Evolutionary conservation across 345 rosid species (phyloP).

Genomic region (Combretum micranthum): DNA sequence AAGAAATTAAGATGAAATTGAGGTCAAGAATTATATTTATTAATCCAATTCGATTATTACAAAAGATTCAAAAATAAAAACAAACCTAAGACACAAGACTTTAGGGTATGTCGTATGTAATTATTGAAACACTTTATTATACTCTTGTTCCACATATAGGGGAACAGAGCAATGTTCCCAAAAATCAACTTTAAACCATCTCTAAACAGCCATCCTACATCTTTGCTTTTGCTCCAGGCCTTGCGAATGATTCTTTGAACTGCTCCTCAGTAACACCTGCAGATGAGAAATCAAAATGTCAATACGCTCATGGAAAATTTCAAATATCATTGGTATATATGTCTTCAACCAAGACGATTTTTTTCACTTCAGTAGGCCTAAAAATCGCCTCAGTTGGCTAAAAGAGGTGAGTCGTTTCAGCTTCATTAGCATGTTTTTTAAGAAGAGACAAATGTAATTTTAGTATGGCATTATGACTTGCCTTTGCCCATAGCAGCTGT

Average conservation of each 20-base stretch:
- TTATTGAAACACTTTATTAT: constrained; percentile 26
- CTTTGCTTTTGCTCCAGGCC: constrained; percentile 77
- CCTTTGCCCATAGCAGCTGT: constrained; percentile 99
- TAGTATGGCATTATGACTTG: constrained; percentile 8
- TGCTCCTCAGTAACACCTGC: constrained; percentile 96
- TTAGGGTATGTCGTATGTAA: too few species aligned
- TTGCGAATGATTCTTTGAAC: constrained; percentile 83
- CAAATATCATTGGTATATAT: background rate
- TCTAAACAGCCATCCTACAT: constrained; percentile 36
- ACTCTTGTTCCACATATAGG: constrained; percentile 15
- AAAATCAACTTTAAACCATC: background rate
- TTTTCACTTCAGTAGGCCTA: too few species aligned
- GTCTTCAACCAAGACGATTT: too few species aligned
- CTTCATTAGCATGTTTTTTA: too few species aligned
- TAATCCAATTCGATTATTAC: too few species aligned
- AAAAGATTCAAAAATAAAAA: too few species aligned
- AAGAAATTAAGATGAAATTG: too few species aligned
- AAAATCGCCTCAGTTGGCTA: too few species aligned
- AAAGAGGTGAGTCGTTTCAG: too few species aligned
- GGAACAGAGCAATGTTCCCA: constrained; percentile 17
- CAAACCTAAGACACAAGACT: too few species aligned
- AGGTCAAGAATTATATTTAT: too few species aligned
- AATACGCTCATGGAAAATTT: background rate
- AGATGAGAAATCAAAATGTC: background rate
- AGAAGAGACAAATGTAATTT: background rate